Evolutionary conservation across 2,329 filamentous ascomycete species (phyloP).

Genomic region (Paraconiothyrium sp.): DNA sequence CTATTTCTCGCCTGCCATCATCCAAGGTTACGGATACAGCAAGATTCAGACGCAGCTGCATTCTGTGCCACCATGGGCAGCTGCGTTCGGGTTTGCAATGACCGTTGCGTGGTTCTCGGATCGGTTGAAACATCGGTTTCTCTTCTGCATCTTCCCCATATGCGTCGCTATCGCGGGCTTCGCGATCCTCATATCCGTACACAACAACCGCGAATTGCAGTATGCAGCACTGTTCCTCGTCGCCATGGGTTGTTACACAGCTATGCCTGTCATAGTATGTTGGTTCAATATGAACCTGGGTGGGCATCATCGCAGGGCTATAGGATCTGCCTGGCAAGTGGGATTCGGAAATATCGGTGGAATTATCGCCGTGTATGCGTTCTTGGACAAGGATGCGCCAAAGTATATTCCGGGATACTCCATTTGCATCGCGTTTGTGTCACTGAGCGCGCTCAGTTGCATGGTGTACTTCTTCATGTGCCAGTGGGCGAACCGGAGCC

Average conservation of each 20-base stretch:
- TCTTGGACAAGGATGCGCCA: conserved; percentile 69
- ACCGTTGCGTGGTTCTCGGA: conserved; percentile 77
- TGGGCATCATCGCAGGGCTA: conserved; percentile 59
- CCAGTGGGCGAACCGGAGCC: conserved; percentile 67
- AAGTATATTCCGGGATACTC: conserved; percentile 76
- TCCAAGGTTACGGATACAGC: conserved; percentile 61
- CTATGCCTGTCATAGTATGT: conserved; percentile 82
- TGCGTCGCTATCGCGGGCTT: conserved; percentile 77
- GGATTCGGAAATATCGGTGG: conserved; percentile 61
- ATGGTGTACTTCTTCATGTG: conserved; percentile 69
- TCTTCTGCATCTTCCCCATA: conserved; percentile 76
- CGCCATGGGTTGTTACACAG: conserved; percentile 80
- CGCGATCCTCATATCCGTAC: conserved; percentile 75
- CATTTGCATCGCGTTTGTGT: conserved; percentile 78
- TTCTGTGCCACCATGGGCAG: conserved; percentile 70
- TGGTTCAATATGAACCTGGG: conserved; percentile 66
- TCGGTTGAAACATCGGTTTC: conserved; percentile 74
- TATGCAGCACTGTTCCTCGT: conserved; percentile 86
- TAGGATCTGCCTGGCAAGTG: conserved; percentile 62
- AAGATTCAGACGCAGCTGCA: conserved; percentile 64
- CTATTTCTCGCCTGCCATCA: conserved; percentile 60
- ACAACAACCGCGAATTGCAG: conserved; percentile 72
- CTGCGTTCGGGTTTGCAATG: conserved; percentile 82
- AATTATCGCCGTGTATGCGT: conserved; percentile 62
- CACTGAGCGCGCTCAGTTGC: conserved; percentile 71